Evolutionary conservation across 306 rosid genomes (phyloP), one percentile per base, ranked within the genome.

Genomic region (Trifolium fragiferum): DNA sequence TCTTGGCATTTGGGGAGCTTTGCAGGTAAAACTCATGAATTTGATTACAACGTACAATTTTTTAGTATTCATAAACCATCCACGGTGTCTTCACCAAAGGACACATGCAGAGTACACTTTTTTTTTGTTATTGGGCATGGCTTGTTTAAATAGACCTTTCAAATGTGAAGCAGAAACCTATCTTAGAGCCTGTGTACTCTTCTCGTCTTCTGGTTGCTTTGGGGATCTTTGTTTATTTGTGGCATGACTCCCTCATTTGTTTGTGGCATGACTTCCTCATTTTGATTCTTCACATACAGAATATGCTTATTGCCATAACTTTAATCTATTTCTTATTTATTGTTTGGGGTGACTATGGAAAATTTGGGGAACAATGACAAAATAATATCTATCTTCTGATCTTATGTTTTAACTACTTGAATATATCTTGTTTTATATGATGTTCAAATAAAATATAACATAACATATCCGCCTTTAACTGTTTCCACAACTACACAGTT

Each of bases 1-100:
- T 79, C 96, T 94, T 84, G 98, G 98, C 83, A 72, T 90, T 76
- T 88, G 87, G 87, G 98, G 98, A 76, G 96, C 95, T 12, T 77
- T 83, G 70, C 91, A 87, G 83, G 98, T 91, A 87, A 89, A 87
- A 19, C 21, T 33, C 35, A 54, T 78, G 68, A 40, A 68, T 80
- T 43, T 11, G 32, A 54, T 82, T 66, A 13, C 66, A 70, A 54
- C 21, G 63, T 66, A 54, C 27, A 53, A 1, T 11, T 41, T 41
- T n/a, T n/a, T n/a, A n/a, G n/a, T n/a, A n/a, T n/a, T n/a, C n/a
- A n/a, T n/a, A n/a, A n/a, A n/a, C n/a, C n/a, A n/a, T n/a, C n/a
- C n/a, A n/a, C n/a, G n/a, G n/a, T n/a, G n/a, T n/a, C n/a, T n/a
- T n/a, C n/a, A n/a, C n/a, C n/a, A n/a, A n/a, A n/a, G n/a, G n/a